Base-by-base conservation (phyloP, 306 rosid species). In the Trifolium subterraneum region DNA sequence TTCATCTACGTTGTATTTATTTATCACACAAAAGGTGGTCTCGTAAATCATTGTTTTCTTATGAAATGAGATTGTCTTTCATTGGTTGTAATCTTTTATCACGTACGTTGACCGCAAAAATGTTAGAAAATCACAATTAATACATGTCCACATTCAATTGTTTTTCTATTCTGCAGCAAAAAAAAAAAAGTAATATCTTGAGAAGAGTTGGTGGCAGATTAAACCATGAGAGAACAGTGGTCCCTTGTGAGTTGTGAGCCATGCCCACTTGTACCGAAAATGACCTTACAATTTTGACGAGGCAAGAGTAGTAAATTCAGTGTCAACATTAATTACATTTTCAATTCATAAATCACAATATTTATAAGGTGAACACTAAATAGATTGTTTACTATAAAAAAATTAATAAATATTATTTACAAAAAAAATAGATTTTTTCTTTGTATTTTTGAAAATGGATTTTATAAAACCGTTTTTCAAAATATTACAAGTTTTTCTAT, bases 261-360 rank as follows among this genome's bases (percentile, higher is more conserved):
- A 75, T 87, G 80, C 79, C 68, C 78, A 77, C 88, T 84, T 85
- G 84, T 70, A 78, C 42, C 79, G 92, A 91, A 77, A 91, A 78
- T 79, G 94, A 91, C 94, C 77, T 68, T 56, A 69, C 92, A 73
- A 22, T 63, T 78, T 63, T 56, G 41, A 33, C 9, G 61, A 52
- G 45, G 67, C 80, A 74, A 77, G 65, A 72, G 82, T n/a, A 45
- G 78, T 48, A 59, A 73, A 70, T 25, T n/a, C 14, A 20, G 16
- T 23, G 65, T 18, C 33, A 59, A 22, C 25, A 22, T 22, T 22
- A 22, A 22, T n/a, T 71, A 50, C 38, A 68, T 44, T 51, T 66
- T 36, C 25, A 67, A 27, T 62, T 54, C 79, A 79, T 73, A 73
- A 74, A 71, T 75, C 74, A 45, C 50, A 22, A 72, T 48, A 70